Conservation (phyloP, 352 stramenopile genomes). For the Aphanomyces astaci region DNA sequence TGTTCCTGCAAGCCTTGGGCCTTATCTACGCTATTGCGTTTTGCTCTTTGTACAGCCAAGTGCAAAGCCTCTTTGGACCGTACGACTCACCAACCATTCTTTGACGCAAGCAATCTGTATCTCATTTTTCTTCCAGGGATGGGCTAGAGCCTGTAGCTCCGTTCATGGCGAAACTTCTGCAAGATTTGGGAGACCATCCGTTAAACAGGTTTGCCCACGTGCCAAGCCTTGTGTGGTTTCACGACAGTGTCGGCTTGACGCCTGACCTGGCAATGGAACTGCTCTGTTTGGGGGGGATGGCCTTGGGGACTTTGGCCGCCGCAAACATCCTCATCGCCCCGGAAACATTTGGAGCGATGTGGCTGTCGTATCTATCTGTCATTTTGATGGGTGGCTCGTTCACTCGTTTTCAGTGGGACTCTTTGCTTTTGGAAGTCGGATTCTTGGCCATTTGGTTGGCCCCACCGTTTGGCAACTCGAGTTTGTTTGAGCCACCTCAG, state of each 20-base stretch:
- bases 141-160: conserved; percentile 48
- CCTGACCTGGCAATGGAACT: conserved; percentile 45
- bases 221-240: conserved; percentile 51
- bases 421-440: conserved; percentile 82
- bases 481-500: conserved; percentile 30
- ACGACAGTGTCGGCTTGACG: conserved; percentile 37
- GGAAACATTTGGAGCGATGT: conserved; percentile 32
- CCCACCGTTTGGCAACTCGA: conserved; percentile 27
- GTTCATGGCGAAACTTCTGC: conserved; percentile 38
- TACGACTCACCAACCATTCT: conserved; percentile 34
- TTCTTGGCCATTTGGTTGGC: conserved; percentile 52
- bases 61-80: conserved; percentile 66
- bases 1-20: conserved; percentile 41
- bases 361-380: conserved; percentile 71
- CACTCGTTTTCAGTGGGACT: conserved; percentile 90
- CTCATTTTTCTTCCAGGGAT: conserved; percentile 33
- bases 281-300: conserved; percentile 34
- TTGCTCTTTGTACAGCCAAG: conserved; percentile 72
- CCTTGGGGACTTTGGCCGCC: conserved; percentile 29
- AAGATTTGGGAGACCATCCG: conserved; percentile 24
- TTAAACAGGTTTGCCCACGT: conserved; percentile 28
- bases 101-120: conserved; percentile 21
- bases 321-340: conserved; percentile 31
- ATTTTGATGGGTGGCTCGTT: conserved; percentile 77
- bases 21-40: conserved; percentile 55